These are phyloP conservation scores for Tolypocladium tundrense DNA, from an alignment of 2,329 filamentous ascomycete species.

Conservation along the genomic window DNA sequence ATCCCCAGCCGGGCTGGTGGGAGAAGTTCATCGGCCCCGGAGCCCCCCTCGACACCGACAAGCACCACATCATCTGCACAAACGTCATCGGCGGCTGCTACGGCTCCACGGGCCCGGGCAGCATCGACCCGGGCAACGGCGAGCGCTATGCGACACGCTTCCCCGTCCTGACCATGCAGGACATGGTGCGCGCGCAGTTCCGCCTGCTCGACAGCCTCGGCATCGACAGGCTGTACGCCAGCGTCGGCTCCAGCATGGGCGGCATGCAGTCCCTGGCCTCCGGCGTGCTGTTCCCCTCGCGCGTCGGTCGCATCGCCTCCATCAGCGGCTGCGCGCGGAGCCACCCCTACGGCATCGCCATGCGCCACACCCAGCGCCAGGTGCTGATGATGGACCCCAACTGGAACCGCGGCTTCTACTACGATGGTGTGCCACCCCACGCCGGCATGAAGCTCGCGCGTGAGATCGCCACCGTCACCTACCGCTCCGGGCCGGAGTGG, in stretches of 20 bases:
- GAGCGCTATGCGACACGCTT: constrained; percentile 88
- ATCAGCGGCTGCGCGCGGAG: constrained; percentile 90
- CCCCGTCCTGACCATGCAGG: constrained; percentile 88
- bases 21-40: constrained; percentile 95
- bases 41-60: constrained; percentile 75
- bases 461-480: constrained; percentile 96
- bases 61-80: constrained; percentile 89
- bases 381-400: constrained; percentile 98
- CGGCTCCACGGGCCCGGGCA: constrained; percentile 84
- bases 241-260: constrained; percentile 94
- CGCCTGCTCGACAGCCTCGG: constrained; percentile 70
- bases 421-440: constrained; percentile 78
- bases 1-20: constrained; percentile 93
- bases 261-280: constrained; percentile 94
- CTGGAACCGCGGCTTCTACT: constrained; percentile 94
- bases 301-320: constrained; percentile 73
- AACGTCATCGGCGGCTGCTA: constrained; percentile 96
- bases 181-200: constrained; percentile 97
- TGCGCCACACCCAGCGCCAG: constrained; percentile 95
- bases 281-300: constrained; percentile 70
- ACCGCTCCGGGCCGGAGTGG: constrained; percentile 94
- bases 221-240: constrained; percentile 74
- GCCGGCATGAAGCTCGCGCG: constrained; percentile 96
- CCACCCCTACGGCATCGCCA: constrained; percentile 96
- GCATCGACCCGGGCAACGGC: constrained; percentile 78